Conservation (phyloP, 2,329 filamentous ascomycete genomes). For the Canariomyces notabilis region DNA sequence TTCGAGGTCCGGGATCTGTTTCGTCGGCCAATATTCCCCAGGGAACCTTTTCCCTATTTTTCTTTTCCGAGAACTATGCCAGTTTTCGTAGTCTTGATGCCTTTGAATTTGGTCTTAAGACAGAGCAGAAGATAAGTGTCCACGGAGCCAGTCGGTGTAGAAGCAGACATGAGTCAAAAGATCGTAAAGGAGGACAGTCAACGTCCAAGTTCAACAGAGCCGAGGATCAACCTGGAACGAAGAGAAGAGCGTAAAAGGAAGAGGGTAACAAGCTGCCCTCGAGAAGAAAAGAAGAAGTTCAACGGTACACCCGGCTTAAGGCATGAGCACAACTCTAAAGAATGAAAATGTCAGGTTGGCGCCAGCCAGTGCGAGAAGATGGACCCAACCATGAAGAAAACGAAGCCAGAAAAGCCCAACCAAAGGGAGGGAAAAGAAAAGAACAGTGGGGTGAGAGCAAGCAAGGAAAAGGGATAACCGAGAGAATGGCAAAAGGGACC, state of each 20-base stretch:
- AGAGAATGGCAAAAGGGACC: slow-evolving; percentile 9
- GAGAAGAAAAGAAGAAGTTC: slow-evolving; percentile 10
- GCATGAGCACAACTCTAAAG: slow-evolving; percentile 4
- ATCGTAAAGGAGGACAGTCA: slow-evolving; percentile 24
- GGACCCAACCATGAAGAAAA: neutral
- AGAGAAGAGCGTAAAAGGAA: slow-evolving; percentile 32
- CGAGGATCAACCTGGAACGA: slow-evolving; percentile 58
- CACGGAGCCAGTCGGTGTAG: slow-evolving; percentile 22
- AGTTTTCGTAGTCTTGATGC: neutral
- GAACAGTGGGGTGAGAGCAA: slow-evolving; percentile 12
- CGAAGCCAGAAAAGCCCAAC: neutral
- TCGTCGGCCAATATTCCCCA: neutral
- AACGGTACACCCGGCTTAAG: no score
- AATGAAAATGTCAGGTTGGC: slow-evolving; percentile 10
- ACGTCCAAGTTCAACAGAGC: slow-evolving; percentile 34
- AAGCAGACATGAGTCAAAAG: slow-evolving; percentile 19
- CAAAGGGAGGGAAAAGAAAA: slow-evolving; percentile 9
- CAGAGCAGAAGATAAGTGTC: slow-evolving; percentile 3
- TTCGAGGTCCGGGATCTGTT: neutral
- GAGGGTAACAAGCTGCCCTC: slow-evolving; percentile 28
- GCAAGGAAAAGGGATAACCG: slow-evolving; percentile 7
- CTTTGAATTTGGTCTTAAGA: neutral
- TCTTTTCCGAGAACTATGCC: neutral
- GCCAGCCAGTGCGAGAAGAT: slow-evolving; percentile 12
- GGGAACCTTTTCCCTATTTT: neutral